Base-by-base conservation (phyloP, 208 protist genomes). In the Endotrypanum monterogeii region DNA sequence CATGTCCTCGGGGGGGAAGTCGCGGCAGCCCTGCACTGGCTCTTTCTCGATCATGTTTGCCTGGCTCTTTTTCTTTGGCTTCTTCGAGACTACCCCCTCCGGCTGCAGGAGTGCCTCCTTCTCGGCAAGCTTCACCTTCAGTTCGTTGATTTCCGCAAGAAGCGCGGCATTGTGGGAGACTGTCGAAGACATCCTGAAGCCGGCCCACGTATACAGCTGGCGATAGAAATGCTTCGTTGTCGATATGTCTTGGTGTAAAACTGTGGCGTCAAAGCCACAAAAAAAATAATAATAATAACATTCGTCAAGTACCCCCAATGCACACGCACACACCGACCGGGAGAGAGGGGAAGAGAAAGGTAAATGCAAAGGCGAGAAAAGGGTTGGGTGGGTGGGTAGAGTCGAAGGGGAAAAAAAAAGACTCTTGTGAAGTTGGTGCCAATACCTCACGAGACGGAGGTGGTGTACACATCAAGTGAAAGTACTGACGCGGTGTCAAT, bases 1-100 rank as follows among this genome's bases (percentile, higher is more conserved):
- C 97, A 99, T 98, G 69, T 98, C 93, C 74, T 98, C 95, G 2
- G 98, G 98, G 25, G 93, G 93, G 73, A 99, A 99, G 89, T 99
- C 98, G 48, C 98, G 92, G 54, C 91, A 97, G 61, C 98, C 98
- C 73, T 97, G 90, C 25, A 98, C 92, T 5, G 96, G 96, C 70
- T 98, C 92, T 51, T 87, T 94, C 51, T 93, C 89, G 70, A 98
- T 95, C 84, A 92, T 89, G 71, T 90, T 89, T 4, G 86, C 78
- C 81, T 94, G 89, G 60, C 91, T 93, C 80, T 98, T 98, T 80
- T 96, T 96, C 80, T 98, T 96, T 1, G 90, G 60, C 78, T 88
- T 91, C 85, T 95, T 95, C 37, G 89, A 75, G 3, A 93, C 56
- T 14, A 65, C 77, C 3, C 79, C 83, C 46, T 79, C 80, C 23